phyloP scores from a whole-genome alignment of 768 basidiomycete species.

The Russula sp. region DNA sequence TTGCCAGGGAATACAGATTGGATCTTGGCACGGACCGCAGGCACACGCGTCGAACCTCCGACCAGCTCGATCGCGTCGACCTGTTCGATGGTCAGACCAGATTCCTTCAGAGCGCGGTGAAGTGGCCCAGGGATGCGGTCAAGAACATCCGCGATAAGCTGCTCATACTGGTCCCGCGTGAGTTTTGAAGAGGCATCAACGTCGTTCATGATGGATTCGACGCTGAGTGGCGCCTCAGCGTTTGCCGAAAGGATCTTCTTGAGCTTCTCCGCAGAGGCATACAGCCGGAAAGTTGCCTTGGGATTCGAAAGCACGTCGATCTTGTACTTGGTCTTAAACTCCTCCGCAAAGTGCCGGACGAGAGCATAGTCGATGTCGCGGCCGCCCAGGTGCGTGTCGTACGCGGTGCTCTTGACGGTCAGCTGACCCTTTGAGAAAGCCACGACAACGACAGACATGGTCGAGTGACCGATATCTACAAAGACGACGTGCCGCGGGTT shows the following conservation, averaged over 20 bases:
- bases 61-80: constrained; percentile 90
- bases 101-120: constrained; percentile 70
- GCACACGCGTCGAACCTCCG: constrained; percentile 90
- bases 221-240: constrained; percentile 78
- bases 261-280: constrained; percentile 83
- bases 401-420: constrained; percentile 79
- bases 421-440: constrained; percentile 95
- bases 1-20: constrained; percentile 78
- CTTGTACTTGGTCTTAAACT: constrained; percentile 97
- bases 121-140: constrained; percentile 72
- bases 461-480: constrained; percentile 92
- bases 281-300: constrained; percentile 89
- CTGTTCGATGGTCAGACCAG: constrained; percentile 75
- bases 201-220: constrained; percentile 96
- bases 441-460: constrained; percentile 79
- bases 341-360: constrained; percentile 78
- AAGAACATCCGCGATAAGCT: constrained; percentile 67
- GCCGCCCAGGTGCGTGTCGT: constrained; percentile 91
- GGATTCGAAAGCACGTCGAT: constrained; percentile 89
- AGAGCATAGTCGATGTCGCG: constrained; percentile 94
- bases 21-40: constrained; percentile 85
- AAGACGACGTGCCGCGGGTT: constrained; percentile 84
- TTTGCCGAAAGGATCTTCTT: constrained; percentile 98
- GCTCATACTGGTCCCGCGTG: constrained; percentile 76
- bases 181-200: constrained; percentile 87